A percentile compares a stretch with the other conserved stretches of the same genome.
phyloP scores from a whole-genome alignment of 83 land plant genomes.

The Diphasiastrum complanatum region DNA sequence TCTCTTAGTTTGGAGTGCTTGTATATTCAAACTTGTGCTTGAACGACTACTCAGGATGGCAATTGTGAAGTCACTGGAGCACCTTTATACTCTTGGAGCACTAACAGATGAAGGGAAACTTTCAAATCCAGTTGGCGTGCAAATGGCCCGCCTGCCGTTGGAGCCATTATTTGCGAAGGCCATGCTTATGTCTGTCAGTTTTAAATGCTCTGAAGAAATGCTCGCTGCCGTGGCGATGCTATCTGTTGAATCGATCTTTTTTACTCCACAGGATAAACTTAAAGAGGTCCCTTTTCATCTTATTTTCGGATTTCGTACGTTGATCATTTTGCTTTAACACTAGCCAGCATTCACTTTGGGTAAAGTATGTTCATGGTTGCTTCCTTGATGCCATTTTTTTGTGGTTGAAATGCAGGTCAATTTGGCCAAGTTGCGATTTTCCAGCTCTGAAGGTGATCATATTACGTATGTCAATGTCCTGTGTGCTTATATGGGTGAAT shows the following conservation, averaged over 20 bases:
- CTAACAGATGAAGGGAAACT: constrained; percentile 73
- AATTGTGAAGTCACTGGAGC: constrained; percentile 75
- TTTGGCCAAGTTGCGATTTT: constrained; percentile 52
- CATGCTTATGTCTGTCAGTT: constrained; percentile 54
- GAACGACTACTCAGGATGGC: constrained; percentile 42
- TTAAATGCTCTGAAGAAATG: constrained; percentile 87
- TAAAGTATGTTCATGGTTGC: background rate
- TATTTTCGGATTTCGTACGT: background rate
- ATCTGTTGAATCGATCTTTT: constrained; percentile 90
- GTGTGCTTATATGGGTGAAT: constrained; percentile 44
- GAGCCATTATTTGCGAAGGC: constrained; percentile 89
- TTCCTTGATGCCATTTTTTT: background rate
- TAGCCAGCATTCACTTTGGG: background rate
- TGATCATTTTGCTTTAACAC: background rate
- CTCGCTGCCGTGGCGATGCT: constrained; percentile 80
- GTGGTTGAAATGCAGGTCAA: constrained; percentile 43
- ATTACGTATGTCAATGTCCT: constrained; percentile 68
- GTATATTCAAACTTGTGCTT: too few species aligned
- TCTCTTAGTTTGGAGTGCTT: too few species aligned
- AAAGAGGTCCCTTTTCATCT: constrained; percentile 50
- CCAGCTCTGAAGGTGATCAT: constrained; percentile 80
- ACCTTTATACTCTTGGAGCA: constrained; percentile 68
- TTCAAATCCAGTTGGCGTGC: constrained; percentile 78
- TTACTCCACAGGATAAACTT: constrained; percentile 62
- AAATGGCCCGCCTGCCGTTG: constrained; percentile 79